Evolutionary conservation across 768 basidiomycete genomes (phyloP), one percentile per base, ranked within the genome.

Genomic region (Russula sp.): DNA sequence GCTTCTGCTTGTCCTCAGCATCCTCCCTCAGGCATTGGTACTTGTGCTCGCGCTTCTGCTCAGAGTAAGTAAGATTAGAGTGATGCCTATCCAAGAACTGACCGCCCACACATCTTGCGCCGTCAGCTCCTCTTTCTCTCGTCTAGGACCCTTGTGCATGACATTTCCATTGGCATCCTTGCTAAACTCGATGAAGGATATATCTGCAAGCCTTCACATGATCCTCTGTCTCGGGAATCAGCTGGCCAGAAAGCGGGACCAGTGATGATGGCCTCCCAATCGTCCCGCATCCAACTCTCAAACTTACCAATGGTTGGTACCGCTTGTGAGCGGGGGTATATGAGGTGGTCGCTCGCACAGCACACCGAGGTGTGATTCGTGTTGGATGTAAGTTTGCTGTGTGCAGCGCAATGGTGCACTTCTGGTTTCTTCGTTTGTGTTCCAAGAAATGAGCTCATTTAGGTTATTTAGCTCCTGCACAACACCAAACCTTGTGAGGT

Each of bases 281-380:
- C 32, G 75, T 75, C 25, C 69, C 75, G 3, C 73, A 78, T 66
- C 81, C 86, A 0, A 82, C 85, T 65, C 73, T 99, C 7, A 96
- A 98, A 73, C 75, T 98, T n/a, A 94, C 93, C 0, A 97, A 99
- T 70, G 97, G 97, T 14, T 99, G 97, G 97, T 99, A 99, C 69
- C 77, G 86, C 34, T 77, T 98, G 7, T 82, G 85, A 14, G 90
- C 93, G 0, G 79, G 79, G 49, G 77, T 91, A 13, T 96, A 98
- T 72, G 74, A 75, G n/a, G 81, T 88, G 3, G 76, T 99, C 22
- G 79, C 79, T 2, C 80, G 87, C 47, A 95, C 91, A 2, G 74
- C 89, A 9, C 76, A 77, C 49, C 80, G 79, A 29, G 86, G 89
- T 0, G 76, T 80, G 49, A 80, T 99, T 49, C 75, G 77, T 43